These are phyloP conservation scores for Aureobasidium sp. DNA, from an alignment of 2,329 filamentous ascomycete species.

Conservation along the genomic window DNA sequence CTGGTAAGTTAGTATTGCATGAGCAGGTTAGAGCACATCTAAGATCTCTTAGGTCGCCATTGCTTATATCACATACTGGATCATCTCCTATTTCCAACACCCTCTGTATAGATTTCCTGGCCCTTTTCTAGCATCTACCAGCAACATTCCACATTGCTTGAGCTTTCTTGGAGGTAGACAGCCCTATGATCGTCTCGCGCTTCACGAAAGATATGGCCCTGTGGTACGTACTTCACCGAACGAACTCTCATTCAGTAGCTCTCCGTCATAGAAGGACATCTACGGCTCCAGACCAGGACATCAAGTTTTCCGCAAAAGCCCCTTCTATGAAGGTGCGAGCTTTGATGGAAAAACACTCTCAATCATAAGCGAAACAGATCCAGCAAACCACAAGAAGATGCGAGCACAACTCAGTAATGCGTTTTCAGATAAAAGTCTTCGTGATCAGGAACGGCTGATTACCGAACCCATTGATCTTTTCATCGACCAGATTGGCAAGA, in stretches of 20 bases:
- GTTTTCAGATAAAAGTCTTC: not conserved
- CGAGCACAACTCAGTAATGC: not conserved
- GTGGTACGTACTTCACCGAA: not conserved
- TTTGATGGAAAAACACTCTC: not conserved
- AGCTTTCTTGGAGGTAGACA: not conserved
- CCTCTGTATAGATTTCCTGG: not conserved
- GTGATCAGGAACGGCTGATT: not conserved
- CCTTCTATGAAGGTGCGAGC: not conserved
- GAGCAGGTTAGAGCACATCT: not conserved
- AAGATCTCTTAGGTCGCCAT: not conserved
- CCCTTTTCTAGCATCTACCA: slow-evolving; percentile 14
- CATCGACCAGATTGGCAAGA: not conserved
- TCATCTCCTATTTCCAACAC: not conserved
- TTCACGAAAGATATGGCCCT: not conserved
- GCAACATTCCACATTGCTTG: not conserved
- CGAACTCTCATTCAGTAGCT: not conserved
- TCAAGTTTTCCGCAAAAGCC: not conserved
- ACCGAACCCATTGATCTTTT: not conserved
- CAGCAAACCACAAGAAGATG: not conserved
- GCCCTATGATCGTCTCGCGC: not conserved
- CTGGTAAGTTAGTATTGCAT: not conserved
- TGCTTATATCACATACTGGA: not conserved
- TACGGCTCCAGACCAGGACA: not conserved
- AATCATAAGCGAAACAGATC: not conserved
- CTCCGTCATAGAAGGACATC: not conserved